Evolutionary conservation across 352 stramenopile genomes (phyloP), one percentile per base, ranked within the genome.

Genomic region (Plasmopara halstedii): DNA sequence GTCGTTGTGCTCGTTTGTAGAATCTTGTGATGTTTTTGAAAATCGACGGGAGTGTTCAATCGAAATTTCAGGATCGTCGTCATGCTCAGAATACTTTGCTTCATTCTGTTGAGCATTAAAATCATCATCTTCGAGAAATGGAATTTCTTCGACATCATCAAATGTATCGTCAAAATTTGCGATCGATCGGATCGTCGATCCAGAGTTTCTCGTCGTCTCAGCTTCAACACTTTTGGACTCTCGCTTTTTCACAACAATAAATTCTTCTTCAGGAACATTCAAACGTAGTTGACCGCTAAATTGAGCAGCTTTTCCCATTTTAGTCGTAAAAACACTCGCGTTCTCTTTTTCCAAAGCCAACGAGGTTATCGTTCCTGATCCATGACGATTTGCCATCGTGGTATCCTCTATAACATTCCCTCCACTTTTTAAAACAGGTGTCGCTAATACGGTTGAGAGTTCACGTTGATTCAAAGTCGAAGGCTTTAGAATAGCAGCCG

Each of bases 131-230:
- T 88, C 73, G 1, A 90, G 40, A 50, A 88, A 88, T 2, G 75
- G 75, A 17, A 90, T 88, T 29, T 90, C 78, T 41, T 90, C 78
- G 2, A 90, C 66, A 19, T 88, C 78, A 10, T 90, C 78, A n/a
- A 82, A 69, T n/a, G 64, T 67, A 29, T 86, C 70, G 14, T 87
- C 70, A 1, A 80, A 31, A 18, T 64, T 57, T 1, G 60, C 18
- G n/a, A 58, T 46, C 9, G 39, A 39, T 2, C 22, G 37, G 11
- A 6, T 10, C 7, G 25, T 29, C 25, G 3, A 29, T 2, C 6
- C 25, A 3, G 37, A 27, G 2, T 21, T 26, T 37, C 67, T 74
- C 4, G 57, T 45, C 13, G 46, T 61, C 5, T 74, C 61, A 5
- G 41, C 39, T 15, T 75, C 61, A 0, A 50, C 42, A 10, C 48